These are phyloP conservation scores for Lasiosphaeria miniovina DNA, from an alignment of 495 filamentous ascomycete genomes.

Conservation along the genomic window DNA sequence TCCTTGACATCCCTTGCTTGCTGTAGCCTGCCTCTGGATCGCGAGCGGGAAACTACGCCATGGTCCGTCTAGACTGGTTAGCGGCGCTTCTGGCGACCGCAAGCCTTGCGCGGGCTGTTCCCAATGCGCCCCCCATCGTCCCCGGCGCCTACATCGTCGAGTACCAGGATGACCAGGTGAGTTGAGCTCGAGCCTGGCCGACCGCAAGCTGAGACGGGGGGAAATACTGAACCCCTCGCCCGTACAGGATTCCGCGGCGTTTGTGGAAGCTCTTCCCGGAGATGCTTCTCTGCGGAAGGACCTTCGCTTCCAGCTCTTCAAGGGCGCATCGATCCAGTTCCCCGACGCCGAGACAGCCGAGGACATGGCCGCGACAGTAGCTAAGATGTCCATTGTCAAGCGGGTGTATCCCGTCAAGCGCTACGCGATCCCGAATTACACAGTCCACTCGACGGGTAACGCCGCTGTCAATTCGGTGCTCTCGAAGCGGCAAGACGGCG, in stretches of 20 bases:
- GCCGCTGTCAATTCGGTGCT: conserved; percentile 25
- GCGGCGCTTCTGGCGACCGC: conserved; percentile 35
- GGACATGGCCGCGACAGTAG: conserved; percentile 36
- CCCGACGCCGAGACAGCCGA: conserved; percentile 40
- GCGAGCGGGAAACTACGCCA: conserved; percentile 8
- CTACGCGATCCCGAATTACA: conserved; percentile 41
- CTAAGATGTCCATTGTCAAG: conserved; percentile 42
- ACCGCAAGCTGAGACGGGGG: background rate
- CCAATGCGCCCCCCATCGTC: conserved; percentile 26
- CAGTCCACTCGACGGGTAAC: conserved; percentile 43
- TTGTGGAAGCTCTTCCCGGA: conserved; percentile 35
- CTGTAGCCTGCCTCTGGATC: background rate
- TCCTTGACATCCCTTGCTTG: background rate
- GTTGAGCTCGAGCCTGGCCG: conserved; percentile 11
- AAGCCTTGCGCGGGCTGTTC: conserved; percentile 26
- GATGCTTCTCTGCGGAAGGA: conserved; percentile 44
- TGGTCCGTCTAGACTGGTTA: conserved; percentile 26
- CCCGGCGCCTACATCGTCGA: conserved; percentile 49
- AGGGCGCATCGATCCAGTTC: conserved; percentile 48
- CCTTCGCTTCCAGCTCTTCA: conserved; percentile 47
- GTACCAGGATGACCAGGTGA: conserved; percentile 45
- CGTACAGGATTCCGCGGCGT: conserved; percentile 37
- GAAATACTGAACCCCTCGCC: background rate
- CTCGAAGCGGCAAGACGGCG: conserved; percentile 31
- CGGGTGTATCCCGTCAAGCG: conserved; percentile 44